phyloP scores from a whole-genome alignment of 306 rosid genomes.

The Aeschynomene evenia region DNA sequence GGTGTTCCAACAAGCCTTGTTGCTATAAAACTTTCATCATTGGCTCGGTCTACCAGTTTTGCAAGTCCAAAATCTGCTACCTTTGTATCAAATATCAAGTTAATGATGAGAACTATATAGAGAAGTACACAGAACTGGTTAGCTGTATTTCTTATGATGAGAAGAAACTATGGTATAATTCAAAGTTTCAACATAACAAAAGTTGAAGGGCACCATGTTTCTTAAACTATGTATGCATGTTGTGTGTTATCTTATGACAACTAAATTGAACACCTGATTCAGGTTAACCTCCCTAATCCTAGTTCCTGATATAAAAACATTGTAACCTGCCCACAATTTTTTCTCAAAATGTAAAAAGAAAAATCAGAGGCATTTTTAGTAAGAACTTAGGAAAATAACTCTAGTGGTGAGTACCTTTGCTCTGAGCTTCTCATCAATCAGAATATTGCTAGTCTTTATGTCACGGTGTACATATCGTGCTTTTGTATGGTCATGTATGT shows the following conservation, averaged over 20 bases:
- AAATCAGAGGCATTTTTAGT: not conserved
- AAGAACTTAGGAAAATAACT: slow-evolving; percentile 8
- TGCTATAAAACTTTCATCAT: slow-evolving; percentile 55
- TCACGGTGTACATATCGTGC: slow-evolving; percentile 71
- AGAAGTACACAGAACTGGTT: not conserved
- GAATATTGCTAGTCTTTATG: slow-evolving; percentile 72
- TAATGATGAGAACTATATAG: not conserved
- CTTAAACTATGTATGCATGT: not conserved
- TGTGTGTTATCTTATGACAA: not conserved
- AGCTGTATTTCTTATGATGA: not conserved
- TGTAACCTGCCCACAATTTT: not conserved
- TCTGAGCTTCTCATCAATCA: slow-evolving; percentile 57
- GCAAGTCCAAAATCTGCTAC: slow-evolving; percentile 84
- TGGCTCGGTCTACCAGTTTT: slow-evolving; percentile 59
- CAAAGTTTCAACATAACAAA: not conserved
- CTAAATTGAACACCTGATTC: not conserved
- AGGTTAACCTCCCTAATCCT: not conserved
- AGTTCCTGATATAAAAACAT: not conserved
- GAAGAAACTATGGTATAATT: not conserved
- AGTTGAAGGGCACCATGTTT: not conserved
- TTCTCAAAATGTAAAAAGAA: not conserved
- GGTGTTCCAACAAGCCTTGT: slow-evolving; percentile 83
- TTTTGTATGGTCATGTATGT: slow-evolving; percentile 77
- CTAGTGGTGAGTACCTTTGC: slow-evolving; percentile 56
- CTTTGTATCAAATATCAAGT: slow-evolving; percentile 33